These are phyloP conservation scores for Adansonia rubrostipa DNA, from an alignment of 441 rosid species.

Conservation along the genomic window DNA sequence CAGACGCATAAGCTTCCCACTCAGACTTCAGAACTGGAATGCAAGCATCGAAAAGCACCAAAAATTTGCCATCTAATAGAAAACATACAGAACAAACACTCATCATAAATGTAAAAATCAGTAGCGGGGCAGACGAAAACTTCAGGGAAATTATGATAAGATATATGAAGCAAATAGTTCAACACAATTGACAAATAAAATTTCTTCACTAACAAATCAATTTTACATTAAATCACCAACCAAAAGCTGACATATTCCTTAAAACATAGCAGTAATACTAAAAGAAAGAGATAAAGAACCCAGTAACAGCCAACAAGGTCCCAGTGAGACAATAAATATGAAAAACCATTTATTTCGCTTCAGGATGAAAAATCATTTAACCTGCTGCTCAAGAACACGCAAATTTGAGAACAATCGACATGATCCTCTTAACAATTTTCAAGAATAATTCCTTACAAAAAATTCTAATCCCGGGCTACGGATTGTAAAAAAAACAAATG, in stretches of 20 bases:
- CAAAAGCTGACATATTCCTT: neutral
- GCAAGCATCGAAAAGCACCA: constrained; percentile 70
- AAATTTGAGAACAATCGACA: neutral
- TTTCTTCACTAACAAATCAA: constrained; percentile 2
- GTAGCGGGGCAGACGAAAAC: neutral
- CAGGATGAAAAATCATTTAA: neutral
- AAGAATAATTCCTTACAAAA: neutral
- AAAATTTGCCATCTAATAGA: constrained; percentile 50
- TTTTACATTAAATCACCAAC: neutral
- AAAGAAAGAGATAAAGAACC: neutral
- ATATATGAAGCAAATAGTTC: neutral
- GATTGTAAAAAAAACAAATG: neutral
- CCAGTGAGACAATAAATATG: neutral
- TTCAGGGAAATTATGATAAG: neutral
- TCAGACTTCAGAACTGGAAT: constrained; percentile 74
- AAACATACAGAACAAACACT: constrained; percentile 31
- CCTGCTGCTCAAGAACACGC: neutral
- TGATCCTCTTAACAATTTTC: neutral
- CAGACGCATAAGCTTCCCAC: constrained; percentile 63
- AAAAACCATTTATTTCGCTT: neutral
- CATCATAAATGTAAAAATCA: constrained; percentile 15
- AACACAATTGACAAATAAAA: neutral
- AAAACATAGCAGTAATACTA: neutral
- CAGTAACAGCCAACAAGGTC: too few species aligned
- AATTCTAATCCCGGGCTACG: neutral